Conservation (phyloP, 2,329 filamentous ascomycete species). For the Clarireedia hainanense region DNA sequence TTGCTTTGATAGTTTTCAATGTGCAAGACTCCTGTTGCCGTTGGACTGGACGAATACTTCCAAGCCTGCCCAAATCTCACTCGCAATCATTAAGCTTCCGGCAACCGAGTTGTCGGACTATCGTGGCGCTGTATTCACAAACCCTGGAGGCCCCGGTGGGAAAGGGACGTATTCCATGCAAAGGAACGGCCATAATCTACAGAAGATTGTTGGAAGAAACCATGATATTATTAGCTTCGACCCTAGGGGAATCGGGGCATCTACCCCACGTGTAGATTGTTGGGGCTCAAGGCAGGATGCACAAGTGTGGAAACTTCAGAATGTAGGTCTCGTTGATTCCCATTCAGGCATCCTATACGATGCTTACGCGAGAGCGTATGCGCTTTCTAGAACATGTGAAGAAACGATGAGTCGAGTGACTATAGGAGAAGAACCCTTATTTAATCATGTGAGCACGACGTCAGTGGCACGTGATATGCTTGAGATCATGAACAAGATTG, state of each 20-base stretch:
- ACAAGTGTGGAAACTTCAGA: conserved; percentile 38
- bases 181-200: conserved; percentile 27
- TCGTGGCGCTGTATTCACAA: conserved; percentile 18
- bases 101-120: conserved; percentile 18
- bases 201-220: conserved; percentile 38
- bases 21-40: conserved; percentile 22
- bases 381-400: conserved; percentile 36
- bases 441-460: conserved; percentile 21
- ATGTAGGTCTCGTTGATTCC: conserved; percentile 37
- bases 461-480: conserved; percentile 31
- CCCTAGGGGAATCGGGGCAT: conserved; percentile 40
- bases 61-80: conserved; percentile 9
- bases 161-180: conserved; percentile 31
- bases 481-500: conserved; percentile 26
- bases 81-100: conserved; percentile 18
- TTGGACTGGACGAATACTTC: conserved; percentile 21
- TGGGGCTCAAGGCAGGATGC: conserved; percentile 38
- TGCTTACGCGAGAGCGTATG: conserved; percentile 36
- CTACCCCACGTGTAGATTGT: conserved; percentile 41
- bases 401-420: neutral
- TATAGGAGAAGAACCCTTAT: neutral
- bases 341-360: conserved; percentile 41
- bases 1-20: conserved; percentile 20
- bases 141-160: conserved; percentile 39
- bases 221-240: conserved; percentile 46